Evolutionary conservation across 345 rosid genomes (phyloP).

Genomic region (Gossypium rotundifolium): DNA sequence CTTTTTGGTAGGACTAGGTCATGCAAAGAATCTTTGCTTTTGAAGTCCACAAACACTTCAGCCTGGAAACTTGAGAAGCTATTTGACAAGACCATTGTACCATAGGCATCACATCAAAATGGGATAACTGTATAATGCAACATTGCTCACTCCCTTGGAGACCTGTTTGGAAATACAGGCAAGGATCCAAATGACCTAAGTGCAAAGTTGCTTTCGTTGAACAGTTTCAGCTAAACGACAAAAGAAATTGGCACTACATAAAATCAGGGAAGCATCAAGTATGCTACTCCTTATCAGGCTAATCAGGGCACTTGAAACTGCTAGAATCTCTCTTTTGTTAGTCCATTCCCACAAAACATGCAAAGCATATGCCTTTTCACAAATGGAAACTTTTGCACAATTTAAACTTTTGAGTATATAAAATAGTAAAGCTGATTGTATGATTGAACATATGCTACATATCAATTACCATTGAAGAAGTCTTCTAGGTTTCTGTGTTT

Average conservation of each 20-base stretch:
- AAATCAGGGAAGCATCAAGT: neutral
- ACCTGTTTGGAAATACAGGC: neutral
- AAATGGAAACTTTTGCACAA: neutral
- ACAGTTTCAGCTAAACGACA: neutral
- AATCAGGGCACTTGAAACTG: neutral
- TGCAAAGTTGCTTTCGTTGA: neutral
- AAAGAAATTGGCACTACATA: neutral
- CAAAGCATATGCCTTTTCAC: neutral
- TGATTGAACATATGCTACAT: neutral
- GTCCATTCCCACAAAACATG: neutral
- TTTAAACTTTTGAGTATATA: neutral
- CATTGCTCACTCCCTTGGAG: neutral
- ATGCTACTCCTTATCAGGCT: neutral
- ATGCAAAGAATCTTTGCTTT: neutral
- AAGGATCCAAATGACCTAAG: neutral
- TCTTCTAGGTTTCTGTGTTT: neutral
- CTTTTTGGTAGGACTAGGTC: neutral
- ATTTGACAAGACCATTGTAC: neutral
- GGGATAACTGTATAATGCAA: neutral
- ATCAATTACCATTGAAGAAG: conserved; percentile 10
- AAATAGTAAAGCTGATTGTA: neutral
- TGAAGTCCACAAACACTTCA: neutral
- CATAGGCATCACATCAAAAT: neutral
- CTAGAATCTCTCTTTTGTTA: neutral
- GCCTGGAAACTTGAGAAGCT: neutral